phyloP scores from a whole-genome alignment of 2,329 filamentous ascomycete genomes.

The Fusarium sp. region DNA sequence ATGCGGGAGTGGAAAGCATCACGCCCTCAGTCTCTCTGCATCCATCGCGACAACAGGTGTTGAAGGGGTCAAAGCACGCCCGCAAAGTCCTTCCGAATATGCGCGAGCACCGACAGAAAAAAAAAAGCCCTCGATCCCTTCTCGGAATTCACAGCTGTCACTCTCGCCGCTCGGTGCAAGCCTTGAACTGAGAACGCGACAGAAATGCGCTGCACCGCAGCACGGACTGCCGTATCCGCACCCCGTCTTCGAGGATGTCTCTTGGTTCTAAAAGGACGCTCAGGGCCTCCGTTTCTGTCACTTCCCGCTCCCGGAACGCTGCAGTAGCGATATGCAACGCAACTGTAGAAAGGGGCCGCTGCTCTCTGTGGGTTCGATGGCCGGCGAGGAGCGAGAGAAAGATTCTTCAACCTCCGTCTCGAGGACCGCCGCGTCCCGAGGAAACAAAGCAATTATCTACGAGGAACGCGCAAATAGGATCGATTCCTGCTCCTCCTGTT shows the following conservation, averaged over 20 bases:
- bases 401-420: conserved; percentile 2
- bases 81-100: conserved; percentile 2
- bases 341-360: conserved; percentile 35
- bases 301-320: conserved; percentile 38
- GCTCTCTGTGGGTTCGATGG: conserved; percentile 9
- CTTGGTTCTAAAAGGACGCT: conserved; percentile 21
- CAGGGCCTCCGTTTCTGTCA: conserved; percentile 36
- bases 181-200: conserved; percentile 18
- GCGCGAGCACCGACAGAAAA: neutral
- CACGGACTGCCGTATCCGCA: conserved; percentile 27
- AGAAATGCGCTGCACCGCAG: conserved; percentile 20
- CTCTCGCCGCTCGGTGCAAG: conserved; percentile 30
- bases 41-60: conserved; percentile 11
- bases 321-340: conserved; percentile 41
- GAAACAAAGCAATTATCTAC: conserved; percentile 14
- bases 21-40: conserved; percentile 9
- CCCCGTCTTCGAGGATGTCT: conserved; percentile 23
- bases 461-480: neutral
- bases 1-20: conserved; percentile 30
- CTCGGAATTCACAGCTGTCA: conserved; percentile 16
- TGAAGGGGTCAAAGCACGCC: conserved; percentile 24
- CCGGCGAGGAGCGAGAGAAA: neutral
- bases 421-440: neutral
- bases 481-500: neutral
- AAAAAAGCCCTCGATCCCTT: conserved; percentile 25